phyloP scores from a whole-genome alignment of 305 asterid genomes.

The Andrographis paniculata region DNA sequence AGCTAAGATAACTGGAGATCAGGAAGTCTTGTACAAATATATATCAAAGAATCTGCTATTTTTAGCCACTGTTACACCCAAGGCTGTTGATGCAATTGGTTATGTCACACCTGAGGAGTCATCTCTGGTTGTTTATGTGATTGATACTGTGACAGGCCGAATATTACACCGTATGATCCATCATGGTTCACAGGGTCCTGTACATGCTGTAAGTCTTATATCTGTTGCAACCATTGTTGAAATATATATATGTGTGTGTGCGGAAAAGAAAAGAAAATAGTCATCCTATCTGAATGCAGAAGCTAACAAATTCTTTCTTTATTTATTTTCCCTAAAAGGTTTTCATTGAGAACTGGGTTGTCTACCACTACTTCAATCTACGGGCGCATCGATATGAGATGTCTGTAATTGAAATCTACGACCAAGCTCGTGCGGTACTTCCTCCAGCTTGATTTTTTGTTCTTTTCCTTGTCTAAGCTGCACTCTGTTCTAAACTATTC shows the following conservation, averaged over 20 bases:
- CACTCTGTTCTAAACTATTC: constrained; percentile 16
- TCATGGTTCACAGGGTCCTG: constrained; percentile 94
- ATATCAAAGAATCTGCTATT: constrained; percentile 78
- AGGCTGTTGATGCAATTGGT: constrained; percentile 78
- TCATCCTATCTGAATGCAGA: not conserved
- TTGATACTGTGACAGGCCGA: constrained; percentile 92
- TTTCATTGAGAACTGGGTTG: constrained; percentile 92
- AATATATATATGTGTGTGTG: not conserved
- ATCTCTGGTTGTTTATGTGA: constrained; percentile 67
- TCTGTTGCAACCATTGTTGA: constrained; percentile 3
- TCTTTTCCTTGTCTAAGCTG: constrained; percentile 5
- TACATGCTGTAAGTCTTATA: constrained; percentile 71
- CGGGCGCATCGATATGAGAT: constrained; percentile 96
- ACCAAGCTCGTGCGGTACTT: constrained; percentile 90
- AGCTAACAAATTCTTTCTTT: constrained; percentile 7
- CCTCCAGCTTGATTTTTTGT: constrained; percentile 17
- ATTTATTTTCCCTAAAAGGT: constrained; percentile 44
- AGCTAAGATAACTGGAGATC: constrained; percentile 80
- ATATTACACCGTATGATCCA: constrained; percentile 83
- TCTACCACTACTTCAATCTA: constrained; percentile 94
- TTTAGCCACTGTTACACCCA: constrained; percentile 82
- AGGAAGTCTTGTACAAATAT: constrained; percentile 92
- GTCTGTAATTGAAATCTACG: constrained; percentile 96
- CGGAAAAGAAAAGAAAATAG: not conserved
- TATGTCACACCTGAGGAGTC: constrained; percentile 87